phyloP scores from a whole-genome alignment of 495 filamentous ascomycete species.

The Xylaria castorea region DNA sequence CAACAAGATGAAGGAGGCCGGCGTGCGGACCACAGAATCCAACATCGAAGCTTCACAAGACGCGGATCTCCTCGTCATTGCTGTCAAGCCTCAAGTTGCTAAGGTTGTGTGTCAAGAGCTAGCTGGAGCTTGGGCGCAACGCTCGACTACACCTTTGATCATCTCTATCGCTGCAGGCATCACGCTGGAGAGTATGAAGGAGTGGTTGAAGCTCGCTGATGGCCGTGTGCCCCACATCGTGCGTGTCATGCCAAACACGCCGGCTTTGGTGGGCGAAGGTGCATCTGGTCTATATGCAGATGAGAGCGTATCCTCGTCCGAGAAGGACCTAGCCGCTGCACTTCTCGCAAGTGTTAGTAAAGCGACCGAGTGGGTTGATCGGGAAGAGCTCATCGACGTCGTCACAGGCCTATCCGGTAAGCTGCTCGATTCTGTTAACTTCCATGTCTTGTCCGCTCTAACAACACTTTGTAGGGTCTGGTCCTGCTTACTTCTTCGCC shows the following conservation, averaged over 20 bases:
- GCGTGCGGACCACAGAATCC: slow-evolving; percentile 44
- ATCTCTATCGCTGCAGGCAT: slow-evolving; percentile 48
- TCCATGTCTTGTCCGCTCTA: slow-evolving; percentile 19
- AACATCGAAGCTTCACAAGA: slow-evolving; percentile 41
- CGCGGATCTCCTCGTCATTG: slow-evolving; percentile 44
- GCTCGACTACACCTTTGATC: slow-evolving; percentile 47
- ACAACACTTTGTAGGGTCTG: slow-evolving; percentile 37
- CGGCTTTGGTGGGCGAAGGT: slow-evolving; percentile 46
- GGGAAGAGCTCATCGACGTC: slow-evolving; percentile 46
- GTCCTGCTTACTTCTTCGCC: slow-evolving; percentile 47
- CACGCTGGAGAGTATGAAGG: slow-evolving; percentile 40
- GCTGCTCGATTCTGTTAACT: slow-evolving; percentile 1
- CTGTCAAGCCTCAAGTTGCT: slow-evolving; percentile 48
- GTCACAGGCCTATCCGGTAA: slow-evolving; percentile 48
- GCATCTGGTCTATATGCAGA: slow-evolving; percentile 45
- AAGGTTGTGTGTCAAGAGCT: slow-evolving; percentile 46
- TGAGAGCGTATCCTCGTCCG: slow-evolving; percentile 37
- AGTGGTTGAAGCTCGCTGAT: slow-evolving; percentile 42
- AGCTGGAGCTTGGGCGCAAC: slow-evolving; percentile 37
- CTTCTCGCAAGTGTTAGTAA: slow-evolving; percentile 43
- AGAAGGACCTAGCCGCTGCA: slow-evolving; percentile 42
- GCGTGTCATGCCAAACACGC: slow-evolving; percentile 51
- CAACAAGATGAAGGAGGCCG: slow-evolving; percentile 41
- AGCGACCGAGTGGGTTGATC: slow-evolving; percentile 43
- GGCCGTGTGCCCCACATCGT: slow-evolving; percentile 42